Base-by-base conservation (phyloP, 768 basidiomycete genomes). In the Calocera cornea region DNA sequence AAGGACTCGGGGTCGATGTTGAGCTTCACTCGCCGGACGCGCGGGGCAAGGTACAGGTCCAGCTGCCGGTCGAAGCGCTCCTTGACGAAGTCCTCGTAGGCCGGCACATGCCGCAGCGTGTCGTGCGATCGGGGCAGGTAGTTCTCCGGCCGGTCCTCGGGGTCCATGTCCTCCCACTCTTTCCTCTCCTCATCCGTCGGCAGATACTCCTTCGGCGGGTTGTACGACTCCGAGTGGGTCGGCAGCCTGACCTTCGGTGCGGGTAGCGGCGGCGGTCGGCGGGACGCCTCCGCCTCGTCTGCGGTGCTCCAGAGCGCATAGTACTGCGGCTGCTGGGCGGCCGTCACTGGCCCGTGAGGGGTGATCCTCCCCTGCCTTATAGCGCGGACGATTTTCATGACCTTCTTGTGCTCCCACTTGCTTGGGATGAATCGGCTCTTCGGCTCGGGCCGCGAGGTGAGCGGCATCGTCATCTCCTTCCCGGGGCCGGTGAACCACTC, bases 341-440 rank as follows among this genome's bases (percentile, higher is more conserved):
- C 79, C n/a, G 83, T 83, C 77, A 85, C 90, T 16, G 94, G 90
- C 77, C 92, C 95, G 70, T 89, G 87, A 34, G 94, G 90, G 7
- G 93, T 74, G 70, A 99, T 99, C 47, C 91, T 88, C 36, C 97
- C 97, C 80, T 94, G 88, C 10, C 97, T 87, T 73, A 99, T 98
- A 2, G 95, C 95, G 60, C 95, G 93, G 69, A 99, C 95, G 69
- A 98, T 97, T 84, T 98, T 99, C 92, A 99, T 95, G 71, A 99
- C 95, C 85, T 99, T 99, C 83, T 97, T 87, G 78, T 97, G 97
- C 79, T 98, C 97, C 97, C 97, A 99, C 80, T 95, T 98, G 78
- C 92, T 95, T 16, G 95, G 92, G 14, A 97, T 83, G 87, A 95
- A 99, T 60, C 97, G 84, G 66, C 92, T 84, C 78, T 99, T 99